These are phyloP conservation scores for Pilatotrama ljubarskyi DNA, from an alignment of 768 basidiomycete genomes.

Conservation along the genomic window DNA sequence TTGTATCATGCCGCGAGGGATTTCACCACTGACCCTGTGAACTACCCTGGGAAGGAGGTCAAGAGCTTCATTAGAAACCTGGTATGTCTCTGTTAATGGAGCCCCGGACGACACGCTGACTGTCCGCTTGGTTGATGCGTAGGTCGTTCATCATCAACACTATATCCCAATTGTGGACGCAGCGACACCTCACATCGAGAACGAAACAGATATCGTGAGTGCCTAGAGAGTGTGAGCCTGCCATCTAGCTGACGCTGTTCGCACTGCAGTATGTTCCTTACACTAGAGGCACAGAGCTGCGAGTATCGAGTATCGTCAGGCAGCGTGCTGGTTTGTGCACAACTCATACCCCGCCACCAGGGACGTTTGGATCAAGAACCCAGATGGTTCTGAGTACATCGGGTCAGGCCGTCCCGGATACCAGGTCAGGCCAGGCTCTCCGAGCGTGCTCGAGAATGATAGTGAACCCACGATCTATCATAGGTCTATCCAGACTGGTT, in stretches of 20 bases:
- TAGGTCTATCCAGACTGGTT: constrained; percentile 67
- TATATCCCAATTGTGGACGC: constrained; percentile 74
- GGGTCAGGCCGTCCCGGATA: constrained; percentile 83
- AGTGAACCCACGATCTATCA: too few relatives aligned
- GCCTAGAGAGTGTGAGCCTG: neutral
- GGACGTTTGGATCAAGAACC: constrained; percentile 71
- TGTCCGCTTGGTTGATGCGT: neutral
- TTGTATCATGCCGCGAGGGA: constrained; percentile 69
- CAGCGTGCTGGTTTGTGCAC: neutral
- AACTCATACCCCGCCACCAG: constrained; percentile 31
- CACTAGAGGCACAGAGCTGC: constrained; percentile 58
- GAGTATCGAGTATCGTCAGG: constrained; percentile 18
- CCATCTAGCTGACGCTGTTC: neutral
- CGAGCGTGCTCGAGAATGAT: neutral
- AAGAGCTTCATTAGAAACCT: constrained; percentile 53
- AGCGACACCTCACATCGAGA: constrained; percentile 54
- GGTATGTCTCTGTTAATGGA: constrained; percentile 38
- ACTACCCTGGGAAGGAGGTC: constrained; percentile 56
- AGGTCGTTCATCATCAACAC: constrained; percentile 48
- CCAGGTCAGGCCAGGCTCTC: constrained; percentile 40
- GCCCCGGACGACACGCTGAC: too few relatives aligned
- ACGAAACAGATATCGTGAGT: constrained; percentile 61
- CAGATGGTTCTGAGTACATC: constrained; percentile 67
- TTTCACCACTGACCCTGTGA: constrained; percentile 67
- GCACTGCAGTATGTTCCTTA: constrained; percentile 73